phyloP scores from a whole-genome alignment of 257 asterid species.

The Solanum lignicaule region DNA sequence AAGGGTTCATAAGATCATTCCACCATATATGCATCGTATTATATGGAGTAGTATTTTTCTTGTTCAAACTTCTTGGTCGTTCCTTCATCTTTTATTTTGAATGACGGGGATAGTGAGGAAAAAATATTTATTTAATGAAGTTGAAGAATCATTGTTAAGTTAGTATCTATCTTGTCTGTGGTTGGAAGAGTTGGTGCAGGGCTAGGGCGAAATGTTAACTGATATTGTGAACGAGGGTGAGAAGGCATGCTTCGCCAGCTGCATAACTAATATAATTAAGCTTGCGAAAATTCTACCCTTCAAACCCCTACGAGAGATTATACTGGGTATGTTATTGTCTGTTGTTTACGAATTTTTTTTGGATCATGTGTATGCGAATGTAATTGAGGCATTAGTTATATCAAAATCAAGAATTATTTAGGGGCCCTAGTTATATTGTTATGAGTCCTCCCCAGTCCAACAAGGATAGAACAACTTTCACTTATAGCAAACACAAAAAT shows the following conservation, averaged over 20 bases:
- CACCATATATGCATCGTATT: background rate
- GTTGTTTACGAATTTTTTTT: background rate
- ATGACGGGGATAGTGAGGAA: background rate
- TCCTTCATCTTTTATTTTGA: background rate
- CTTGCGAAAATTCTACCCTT: background rate
- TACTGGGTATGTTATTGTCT: too few species aligned
- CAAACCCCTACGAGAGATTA: fast-evolving
- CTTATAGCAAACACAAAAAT: too few species aligned
- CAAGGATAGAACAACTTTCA: too few species aligned
- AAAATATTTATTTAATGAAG: background rate
- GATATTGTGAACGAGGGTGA: background rate
- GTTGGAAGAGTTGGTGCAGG: background rate
- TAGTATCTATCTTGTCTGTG: background rate
- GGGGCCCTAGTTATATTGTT: background rate
- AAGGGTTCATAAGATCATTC: too few species aligned
- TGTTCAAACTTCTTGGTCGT: background rate
- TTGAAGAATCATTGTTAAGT: background rate
- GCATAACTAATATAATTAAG: background rate
- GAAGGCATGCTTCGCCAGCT: background rate
- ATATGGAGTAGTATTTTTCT: background rate
- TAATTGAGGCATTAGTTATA: background rate
- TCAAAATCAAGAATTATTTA: background rate
- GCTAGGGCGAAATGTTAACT: background rate
- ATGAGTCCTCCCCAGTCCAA: background rate
- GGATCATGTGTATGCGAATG: background rate